Evolutionary conservation across 1,284 basidiomycete species (phyloP), one percentile per base, ranked within the genome.

Genomic region (Ustilago sp.): DNA sequence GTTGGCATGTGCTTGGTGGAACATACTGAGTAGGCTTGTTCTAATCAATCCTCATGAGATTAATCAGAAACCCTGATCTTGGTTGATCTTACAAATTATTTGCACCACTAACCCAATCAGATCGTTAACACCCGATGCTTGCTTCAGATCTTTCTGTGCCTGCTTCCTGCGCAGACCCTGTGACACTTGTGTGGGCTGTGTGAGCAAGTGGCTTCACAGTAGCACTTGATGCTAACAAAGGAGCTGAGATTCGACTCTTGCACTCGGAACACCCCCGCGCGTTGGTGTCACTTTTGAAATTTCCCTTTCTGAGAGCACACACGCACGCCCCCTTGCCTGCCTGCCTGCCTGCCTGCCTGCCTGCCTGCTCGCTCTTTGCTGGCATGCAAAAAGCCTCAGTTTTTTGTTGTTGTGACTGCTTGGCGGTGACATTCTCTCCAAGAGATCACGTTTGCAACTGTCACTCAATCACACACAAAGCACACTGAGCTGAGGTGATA

Each of bases 371-470:
- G 48, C 48, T 53, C 50, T 52, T 32, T 52, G 50, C 50, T 52
- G 50, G 50, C 50, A 52, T 48, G 45, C 45, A 48, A 52, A 52
- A 52, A 53, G 51, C 51, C 51, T 53, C 51, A 35, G 36, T 53
- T 53, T 53, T 53, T 53, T 17, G 28, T 34, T 36, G 2, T 12
- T 53, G 51, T 34, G 6, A 15, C 32, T 35, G 51, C 51, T 53
- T 28, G 1, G 34, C 48, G n/a, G 43, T 32, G n/a, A 32, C 48
- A 50, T 31, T 48, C 23, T 48, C 45, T 45, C 23, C 41, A 19
- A 45, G 41, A 3, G 3, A 45, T 45, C 41, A 45, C 45, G 8
- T 48, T 48, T 19, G 45, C 45, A 48, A 50, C 31, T 50, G 7
- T 31, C 28, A 50, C 48, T 6, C 23, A 50, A 23, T 15, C 15